Base-by-base conservation (phyloP, 768 basidiomycete species). In the Rhodosporidiobolus odoratus region DNA sequence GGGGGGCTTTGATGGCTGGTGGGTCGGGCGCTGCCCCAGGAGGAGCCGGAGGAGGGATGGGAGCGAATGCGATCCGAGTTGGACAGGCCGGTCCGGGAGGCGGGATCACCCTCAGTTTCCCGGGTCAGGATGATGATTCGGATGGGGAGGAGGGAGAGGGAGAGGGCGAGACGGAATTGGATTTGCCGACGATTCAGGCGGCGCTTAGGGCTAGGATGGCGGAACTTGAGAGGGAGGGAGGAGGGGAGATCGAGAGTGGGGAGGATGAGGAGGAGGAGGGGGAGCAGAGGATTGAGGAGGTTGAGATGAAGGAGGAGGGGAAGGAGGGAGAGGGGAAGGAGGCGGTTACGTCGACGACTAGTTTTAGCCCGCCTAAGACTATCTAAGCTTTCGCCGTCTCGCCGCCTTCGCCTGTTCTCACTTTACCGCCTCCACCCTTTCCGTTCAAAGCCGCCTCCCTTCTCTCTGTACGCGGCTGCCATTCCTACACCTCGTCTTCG, bases 261-360 rank as follows among this genome's bases (percentile, higher is more conserved):
- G 73, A 25, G 80, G 80, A 75, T 71, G 78, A 60, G 76, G 80
- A 27, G 62, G 75, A 66, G 69, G 76, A 66, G 27, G 73, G 69
- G 60, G 86, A 85, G 37, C 87, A 88, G 71, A 83, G 81, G 63
- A 83, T 83, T 37, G 81, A 83, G 69, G 81, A 85, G 9, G 84
- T 83, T 17, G 81, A 84, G n/a, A 82, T 83, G 76, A 83, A 80
- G 38, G 88, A 89, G 76, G 87, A 86, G 48, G 62, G 30, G 19
- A 40, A 67, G 27, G 13, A 59, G 30, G 43, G 34, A 19, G 58
- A 30, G 6, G 57, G 32, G 34, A 41, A 27, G 23, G 27, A 59
- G 48, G 21, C 8, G 58, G 27, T 59, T 9, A 32, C 43, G 8
- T 19, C 81, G 66, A 86, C 86, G 37, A 66, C 52, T 34, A 60